Conservation (phyloP, 352 stramenopile species). For the Phytopythium oedochilum region DNA sequence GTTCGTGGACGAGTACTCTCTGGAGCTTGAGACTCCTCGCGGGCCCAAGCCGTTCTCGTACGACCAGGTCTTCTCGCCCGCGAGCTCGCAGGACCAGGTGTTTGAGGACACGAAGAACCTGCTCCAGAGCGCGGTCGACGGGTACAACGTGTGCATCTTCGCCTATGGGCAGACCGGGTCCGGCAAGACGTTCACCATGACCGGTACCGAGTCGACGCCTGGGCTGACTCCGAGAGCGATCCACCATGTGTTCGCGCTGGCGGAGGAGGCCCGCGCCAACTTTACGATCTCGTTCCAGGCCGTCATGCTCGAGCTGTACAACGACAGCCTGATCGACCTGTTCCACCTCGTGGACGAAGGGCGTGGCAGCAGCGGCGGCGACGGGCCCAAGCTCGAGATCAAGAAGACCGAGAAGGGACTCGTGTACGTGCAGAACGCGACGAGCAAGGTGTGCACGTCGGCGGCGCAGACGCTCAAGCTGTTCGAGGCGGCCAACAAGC, state of each 20-base stretch:
- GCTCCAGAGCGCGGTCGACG: constrained; percentile 87
- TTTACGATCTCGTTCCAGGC: constrained; percentile 67
- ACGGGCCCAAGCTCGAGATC: constrained; percentile 88
- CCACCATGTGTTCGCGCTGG: constrained; percentile 77
- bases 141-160: constrained; percentile 93
- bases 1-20: constrained; percentile 80
- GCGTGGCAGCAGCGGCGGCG: constrained; percentile 13
- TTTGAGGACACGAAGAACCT: constrained; percentile 93
- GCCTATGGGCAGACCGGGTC: constrained; percentile 92
- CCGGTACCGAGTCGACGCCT: constrained; percentile 53
- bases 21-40: constrained; percentile 76
- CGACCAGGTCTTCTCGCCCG: constrained; percentile 86
- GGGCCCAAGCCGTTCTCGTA: constrained; percentile 88
- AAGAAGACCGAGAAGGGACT: constrained; percentile 92
- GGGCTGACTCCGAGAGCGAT: constrained; percentile 88
- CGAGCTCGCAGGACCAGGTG: constrained; percentile 72
- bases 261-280: constrained; percentile 45
- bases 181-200: constrained; percentile 95
- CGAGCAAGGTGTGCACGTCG: constrained; percentile 65
- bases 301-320: constrained; percentile 94
- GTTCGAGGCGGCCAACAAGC: constrained; percentile 86
- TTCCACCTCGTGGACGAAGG: constrained; percentile 78
- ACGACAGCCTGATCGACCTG: constrained; percentile 88
- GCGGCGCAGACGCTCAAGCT: constrained; percentile 78
- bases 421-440: constrained; percentile 87